Evolutionary conservation across 2,329 filamentous ascomycete genomes (phyloP).

Genomic region (Sclerotinia subarctica): DNA sequence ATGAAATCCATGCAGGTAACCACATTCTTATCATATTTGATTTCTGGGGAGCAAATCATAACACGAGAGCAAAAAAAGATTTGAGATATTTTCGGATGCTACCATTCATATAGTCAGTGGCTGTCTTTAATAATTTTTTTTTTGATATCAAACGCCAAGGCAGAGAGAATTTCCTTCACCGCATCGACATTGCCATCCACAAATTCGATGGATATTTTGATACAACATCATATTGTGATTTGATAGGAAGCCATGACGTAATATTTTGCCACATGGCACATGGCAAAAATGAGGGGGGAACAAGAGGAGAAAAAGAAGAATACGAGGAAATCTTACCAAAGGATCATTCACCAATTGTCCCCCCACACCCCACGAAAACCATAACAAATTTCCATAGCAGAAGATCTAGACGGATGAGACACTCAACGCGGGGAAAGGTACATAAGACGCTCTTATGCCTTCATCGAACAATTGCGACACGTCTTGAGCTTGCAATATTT

Average conservation of each 20-base stretch:
- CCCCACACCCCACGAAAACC: conserved; percentile 6
- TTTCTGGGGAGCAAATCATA: neutral
- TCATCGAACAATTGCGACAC: conserved; percentile 52
- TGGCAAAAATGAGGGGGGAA: neutral
- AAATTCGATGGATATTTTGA: neutral
- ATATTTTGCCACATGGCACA: neutral
- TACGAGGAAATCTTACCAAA: neutral
- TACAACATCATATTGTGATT: neutral
- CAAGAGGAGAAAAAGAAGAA: neutral
- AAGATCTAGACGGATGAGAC: neutral
- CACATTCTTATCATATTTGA: conserved; percentile 9
- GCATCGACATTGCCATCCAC: neutral
- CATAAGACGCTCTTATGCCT: conserved; percentile 27
- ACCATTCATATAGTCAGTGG: conserved; percentile 18
- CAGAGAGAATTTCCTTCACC: neutral
- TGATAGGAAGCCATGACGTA: neutral
- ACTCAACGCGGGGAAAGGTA: neutral
- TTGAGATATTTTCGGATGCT: conserved; percentile 17
- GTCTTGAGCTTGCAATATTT: conserved; percentile 65
- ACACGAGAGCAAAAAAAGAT: neutral
- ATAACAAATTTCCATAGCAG: neutral
- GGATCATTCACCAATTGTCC: neutral
- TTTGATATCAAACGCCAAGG: conserved; percentile 4
- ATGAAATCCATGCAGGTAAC: conserved; percentile 17
- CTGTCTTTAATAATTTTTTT: conserved; percentile 11